Percentiles rank a stretch among this genome's conserved stretches.
phyloP scores from a whole-genome alignment of 768 basidiomycete species.

The Asterophora parasitica region DNA sequence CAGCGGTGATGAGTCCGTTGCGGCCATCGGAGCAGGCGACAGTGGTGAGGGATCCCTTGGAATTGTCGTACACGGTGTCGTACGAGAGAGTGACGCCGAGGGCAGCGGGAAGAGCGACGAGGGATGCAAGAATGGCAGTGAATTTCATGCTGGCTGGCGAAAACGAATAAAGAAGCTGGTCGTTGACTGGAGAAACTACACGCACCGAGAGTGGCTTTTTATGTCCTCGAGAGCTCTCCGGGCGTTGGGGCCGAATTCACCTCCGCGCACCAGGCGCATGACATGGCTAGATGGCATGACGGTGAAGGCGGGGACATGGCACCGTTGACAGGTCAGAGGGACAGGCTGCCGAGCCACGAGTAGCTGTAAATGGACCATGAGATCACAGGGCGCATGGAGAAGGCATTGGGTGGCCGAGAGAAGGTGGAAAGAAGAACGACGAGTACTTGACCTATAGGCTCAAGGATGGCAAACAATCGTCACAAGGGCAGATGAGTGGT shows the following conservation, averaged over 20 bases:
- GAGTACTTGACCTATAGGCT: no score
- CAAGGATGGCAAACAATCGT: no score
- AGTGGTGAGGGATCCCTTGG: slow-evolving; percentile 23
- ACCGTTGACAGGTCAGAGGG: slow-evolving; percentile 2
- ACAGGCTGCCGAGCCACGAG: neutral
- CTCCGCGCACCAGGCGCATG: no score
- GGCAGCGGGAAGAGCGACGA: slow-evolving; percentile 12
- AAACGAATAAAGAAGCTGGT: neutral
- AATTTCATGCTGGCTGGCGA: slow-evolving; percentile 12
- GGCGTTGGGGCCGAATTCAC: no score
- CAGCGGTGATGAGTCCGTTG: slow-evolving; percentile 35
- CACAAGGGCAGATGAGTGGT: no score
- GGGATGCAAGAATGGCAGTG: slow-evolving; percentile 5
- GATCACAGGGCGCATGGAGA: slow-evolving; percentile 1
- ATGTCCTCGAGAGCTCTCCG: no score
- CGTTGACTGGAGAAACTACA: no score
- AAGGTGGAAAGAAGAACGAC: neutral
- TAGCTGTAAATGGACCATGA: neutral
- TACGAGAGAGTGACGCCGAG: slow-evolving; percentile 23
- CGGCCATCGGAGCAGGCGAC: slow-evolving; percentile 47
- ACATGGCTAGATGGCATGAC: neutral
- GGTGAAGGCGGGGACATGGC: slow-evolving; percentile 5
- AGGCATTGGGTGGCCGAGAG: slow-evolving; percentile 1
- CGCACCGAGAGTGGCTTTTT: neutral
- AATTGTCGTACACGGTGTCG: slow-evolving; percentile 39